Evolutionary conservation across 768 basidiomycete genomes (phyloP).

Genomic region (Trametes gibbosa): DNA sequence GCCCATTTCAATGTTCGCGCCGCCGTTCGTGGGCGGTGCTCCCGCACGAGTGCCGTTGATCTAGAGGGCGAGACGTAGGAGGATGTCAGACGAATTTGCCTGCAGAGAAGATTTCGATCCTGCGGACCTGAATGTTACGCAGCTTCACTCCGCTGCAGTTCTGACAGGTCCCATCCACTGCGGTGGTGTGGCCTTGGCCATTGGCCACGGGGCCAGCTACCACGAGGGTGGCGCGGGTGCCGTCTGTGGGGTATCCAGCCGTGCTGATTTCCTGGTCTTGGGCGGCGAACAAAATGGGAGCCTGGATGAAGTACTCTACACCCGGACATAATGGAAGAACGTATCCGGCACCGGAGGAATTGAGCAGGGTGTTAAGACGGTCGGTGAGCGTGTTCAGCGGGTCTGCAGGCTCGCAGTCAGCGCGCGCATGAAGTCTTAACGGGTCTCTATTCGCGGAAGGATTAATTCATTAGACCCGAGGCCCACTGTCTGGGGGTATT

Average conservation of each 20-base stretch:
- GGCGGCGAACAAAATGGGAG: slow-evolving; percentile 64
- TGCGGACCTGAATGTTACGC: slow-evolving; percentile 66
- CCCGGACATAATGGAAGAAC: slow-evolving; percentile 64
- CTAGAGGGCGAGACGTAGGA: slow-evolving; percentile 35
- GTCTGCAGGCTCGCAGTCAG: slow-evolving; percentile 41
- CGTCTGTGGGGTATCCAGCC: slow-evolving; percentile 66
- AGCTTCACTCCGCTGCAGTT: slow-evolving; percentile 60
- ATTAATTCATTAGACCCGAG: background rate
- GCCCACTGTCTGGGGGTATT: too few relatives aligned
- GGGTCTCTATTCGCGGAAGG: background rate
- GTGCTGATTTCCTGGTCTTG: slow-evolving; percentile 82
- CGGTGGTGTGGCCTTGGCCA: slow-evolving; percentile 68
- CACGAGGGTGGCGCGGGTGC: slow-evolving; percentile 64
- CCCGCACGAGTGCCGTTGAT: slow-evolving; percentile 69
- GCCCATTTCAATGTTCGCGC: slow-evolving; percentile 85
- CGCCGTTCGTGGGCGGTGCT: slow-evolving; percentile 52
- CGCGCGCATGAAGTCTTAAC: slow-evolving; percentile 16
- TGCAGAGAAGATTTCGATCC: background rate
- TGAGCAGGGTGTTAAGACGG: slow-evolving; percentile 62
- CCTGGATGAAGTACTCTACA: slow-evolving; percentile 58
- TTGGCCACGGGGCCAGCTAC: slow-evolving; percentile 63
- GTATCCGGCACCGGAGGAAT: slow-evolving; percentile 64
- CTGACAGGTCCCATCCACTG: slow-evolving; percentile 63
- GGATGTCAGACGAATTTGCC: background rate
- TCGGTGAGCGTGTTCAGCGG: slow-evolving; percentile 61